phyloP scores from a whole-genome alignment of 2,329 filamentous ascomycete species.

The Hypoxylon sp. region DNA sequence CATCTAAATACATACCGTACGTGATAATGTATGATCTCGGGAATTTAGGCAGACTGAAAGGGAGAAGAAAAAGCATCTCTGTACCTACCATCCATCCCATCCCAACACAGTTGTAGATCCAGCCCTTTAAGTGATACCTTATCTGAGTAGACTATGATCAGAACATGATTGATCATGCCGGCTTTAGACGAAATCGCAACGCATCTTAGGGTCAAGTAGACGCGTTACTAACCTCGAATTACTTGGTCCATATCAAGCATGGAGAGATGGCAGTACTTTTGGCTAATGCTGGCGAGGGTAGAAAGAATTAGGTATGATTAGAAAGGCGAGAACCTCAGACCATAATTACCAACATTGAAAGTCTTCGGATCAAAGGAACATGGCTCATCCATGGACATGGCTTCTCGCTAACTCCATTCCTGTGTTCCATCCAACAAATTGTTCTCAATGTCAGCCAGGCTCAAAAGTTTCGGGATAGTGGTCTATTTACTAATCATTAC shows the following conservation, averaged over 20 bases:
- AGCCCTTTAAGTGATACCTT: neutral
- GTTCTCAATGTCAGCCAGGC: neutral
- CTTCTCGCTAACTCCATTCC: neutral
- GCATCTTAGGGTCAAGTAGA: neutral
- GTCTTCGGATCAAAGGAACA: slow-evolving; percentile 19
- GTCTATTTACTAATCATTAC: slow-evolving; percentile 18
- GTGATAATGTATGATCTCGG: no score
- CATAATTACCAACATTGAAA: slow-evolving; percentile 1
- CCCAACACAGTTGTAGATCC: slow-evolving; percentile 18
- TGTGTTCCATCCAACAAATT: neutral
- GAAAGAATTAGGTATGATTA: neutral
- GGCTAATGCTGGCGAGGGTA: slow-evolving; percentile 13
- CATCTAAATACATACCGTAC: neutral
- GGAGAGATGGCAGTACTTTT: neutral
- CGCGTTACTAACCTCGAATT: slow-evolving; percentile 9
- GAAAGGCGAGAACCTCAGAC: slow-evolving; percentile 1
- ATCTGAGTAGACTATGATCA: neutral
- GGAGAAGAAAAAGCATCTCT: no score
- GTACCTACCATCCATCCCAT: slow-evolving; percentile 3
- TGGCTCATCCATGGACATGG: neutral
- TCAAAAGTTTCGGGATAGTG: neutral
- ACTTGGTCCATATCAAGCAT: neutral
- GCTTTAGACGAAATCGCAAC: slow-evolving; percentile 9
- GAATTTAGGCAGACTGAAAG: no score
- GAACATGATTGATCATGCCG: neutral